These are phyloP conservation scores for Geotrichum klebahnii DNA, from an alignment of 1,139 yeast species.

Conservation along the genomic window DNA sequence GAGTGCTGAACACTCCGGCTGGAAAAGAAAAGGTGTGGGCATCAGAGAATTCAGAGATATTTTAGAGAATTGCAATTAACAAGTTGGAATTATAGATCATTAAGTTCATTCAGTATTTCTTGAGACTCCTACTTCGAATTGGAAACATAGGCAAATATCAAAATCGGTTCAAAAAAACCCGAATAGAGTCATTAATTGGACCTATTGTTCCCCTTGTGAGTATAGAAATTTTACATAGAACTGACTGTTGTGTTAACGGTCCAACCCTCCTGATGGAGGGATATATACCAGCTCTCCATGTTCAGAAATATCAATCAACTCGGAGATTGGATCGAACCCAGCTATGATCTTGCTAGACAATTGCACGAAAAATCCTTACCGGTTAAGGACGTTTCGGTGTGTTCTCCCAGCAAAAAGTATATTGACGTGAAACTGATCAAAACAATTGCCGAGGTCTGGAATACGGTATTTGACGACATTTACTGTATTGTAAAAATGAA, in stretches of 20 bases:
- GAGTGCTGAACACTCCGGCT: conserved; percentile 30
- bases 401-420: no score
- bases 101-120: conserved; percentile 34
- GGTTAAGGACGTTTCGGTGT: neutral
- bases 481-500: conserved; percentile 34
- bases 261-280: neutral
- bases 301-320: conserved; percentile 36
- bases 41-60: no score
- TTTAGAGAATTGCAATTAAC: conserved; percentile 18
- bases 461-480: conserved; percentile 35
- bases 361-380: neutral
- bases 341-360: conserved; percentile 2
- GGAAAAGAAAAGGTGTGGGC: conserved; percentile 35
- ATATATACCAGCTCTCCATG: conserved; percentile 26
- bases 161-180: conserved; percentile 8
- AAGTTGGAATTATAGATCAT: conserved; percentile 18
- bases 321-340: conserved; percentile 35
- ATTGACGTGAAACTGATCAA: conserved; percentile 6
- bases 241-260: conserved; percentile 3
- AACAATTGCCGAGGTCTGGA: conserved; percentile 31
- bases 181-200: conserved; percentile 22
- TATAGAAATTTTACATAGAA: conserved; percentile 1
- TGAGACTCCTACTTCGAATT: conserved; percentile 29
- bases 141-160: conserved; percentile 2
- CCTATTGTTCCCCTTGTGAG: conserved; percentile 29